Base-by-base conservation (phyloP, 768 basidiomycete species). In the Harrya chromipes region DNA sequence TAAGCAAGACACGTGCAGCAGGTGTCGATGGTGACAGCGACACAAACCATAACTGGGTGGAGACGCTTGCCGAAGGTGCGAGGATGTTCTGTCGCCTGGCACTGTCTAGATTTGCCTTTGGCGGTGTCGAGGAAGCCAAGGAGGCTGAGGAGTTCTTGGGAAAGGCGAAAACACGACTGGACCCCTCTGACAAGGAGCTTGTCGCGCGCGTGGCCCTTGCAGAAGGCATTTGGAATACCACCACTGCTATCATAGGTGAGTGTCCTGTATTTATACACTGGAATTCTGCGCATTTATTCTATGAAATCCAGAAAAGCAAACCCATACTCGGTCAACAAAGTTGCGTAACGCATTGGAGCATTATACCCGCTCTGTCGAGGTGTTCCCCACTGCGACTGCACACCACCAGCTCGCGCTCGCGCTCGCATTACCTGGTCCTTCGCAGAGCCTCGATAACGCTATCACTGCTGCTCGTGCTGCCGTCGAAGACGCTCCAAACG, bases 391-490 rank as follows among this genome's bases (percentile, higher is more conserved):
- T 0, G 72, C 87, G 1, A 72, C 77, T 4, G 82, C 78, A 0
- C 78, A 85, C 57, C 92, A 87, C 59, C 89, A 94, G 47, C 79
- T 94, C n/a, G 86, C 94, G 0, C 71, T 91, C 8, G 85, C 85
- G 0, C 78, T 82, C 42, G 74, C 83, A 6, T 83, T 82, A 26
- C 77, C 83, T 1, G 83, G 86, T 13, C 78, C 79, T 2, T 69
- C 73, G 4, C 83, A 85, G 21, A 78, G 89, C 54, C 69, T 94
- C 29, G 74, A 80, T n/a, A 70, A 75, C 24, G 90, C 94, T 0
- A 77, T 87, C 7, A 67, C 76, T 13, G 72, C 82, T 43, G 87
- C 90, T 0, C 82, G 85, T 6, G 60, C 72, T 4, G 88, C 93
- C 1, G 82, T 95, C 3, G 87, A 94, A 63, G 74, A 76, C 6